These are phyloP conservation scores for Suillus brevipes DNA, from an alignment of 768 basidiomycete species.

Conservation along the genomic window DNA sequence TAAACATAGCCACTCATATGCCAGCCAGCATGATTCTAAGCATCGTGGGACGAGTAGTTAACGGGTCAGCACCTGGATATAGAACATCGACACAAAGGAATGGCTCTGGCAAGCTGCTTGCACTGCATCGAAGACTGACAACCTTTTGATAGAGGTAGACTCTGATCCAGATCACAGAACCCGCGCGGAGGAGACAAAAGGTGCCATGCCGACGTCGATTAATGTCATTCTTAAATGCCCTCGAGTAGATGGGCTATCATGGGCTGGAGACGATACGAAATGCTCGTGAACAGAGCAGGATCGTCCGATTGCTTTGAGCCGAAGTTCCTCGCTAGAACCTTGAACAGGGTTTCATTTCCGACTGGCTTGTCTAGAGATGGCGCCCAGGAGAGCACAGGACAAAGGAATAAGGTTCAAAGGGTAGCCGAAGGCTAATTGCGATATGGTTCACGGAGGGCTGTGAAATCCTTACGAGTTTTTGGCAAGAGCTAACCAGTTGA, in stretches of 20 bases:
- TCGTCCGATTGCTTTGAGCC: background rate
- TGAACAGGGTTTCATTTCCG: conserved; percentile 1
- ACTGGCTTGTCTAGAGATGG: background rate
- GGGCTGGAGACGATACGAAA: background rate
- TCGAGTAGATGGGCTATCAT: background rate
- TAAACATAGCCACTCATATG: background rate
- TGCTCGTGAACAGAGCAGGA: background rate
- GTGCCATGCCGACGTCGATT: conserved; percentile 6
- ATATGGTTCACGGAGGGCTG: conserved; percentile 14
- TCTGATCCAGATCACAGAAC: conserved; percentile 5
- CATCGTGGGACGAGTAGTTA: background rate
- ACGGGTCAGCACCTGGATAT: background rate
- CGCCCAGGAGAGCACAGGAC: background rate
- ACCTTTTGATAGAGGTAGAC: conserved; percentile 6
- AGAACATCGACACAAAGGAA: conserved; percentile 1
- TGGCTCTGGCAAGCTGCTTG: conserved; percentile 2
- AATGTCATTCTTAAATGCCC: background rate
- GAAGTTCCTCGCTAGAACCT: background rate
- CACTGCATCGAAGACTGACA: conserved; percentile 4
- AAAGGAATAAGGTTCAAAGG: conserved; percentile 24
- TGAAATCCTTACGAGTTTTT: conserved; percentile 12
- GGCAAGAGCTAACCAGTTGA: conserved; percentile 17
- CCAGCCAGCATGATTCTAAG: background rate
- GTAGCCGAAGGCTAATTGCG: conserved; percentile 21
- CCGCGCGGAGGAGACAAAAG: background rate